Base-by-base conservation (phyloP, 2,329 filamentous ascomycete genomes). In the Blastomyces silverae region DNA sequence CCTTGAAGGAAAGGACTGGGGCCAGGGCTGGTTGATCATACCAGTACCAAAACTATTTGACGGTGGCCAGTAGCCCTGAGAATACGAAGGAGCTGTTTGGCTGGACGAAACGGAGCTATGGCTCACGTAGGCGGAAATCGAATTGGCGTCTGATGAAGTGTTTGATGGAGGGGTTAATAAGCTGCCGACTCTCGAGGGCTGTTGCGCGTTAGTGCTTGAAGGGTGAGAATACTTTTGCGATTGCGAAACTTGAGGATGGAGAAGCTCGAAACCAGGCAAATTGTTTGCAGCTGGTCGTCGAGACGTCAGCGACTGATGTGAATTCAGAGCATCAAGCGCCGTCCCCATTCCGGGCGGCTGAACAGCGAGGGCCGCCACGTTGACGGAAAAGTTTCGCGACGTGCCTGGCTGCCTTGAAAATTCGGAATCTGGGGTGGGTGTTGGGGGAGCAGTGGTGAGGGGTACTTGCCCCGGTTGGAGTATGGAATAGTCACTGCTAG, bases 241-340 rank as follows among this genome's bases (percentile, higher is more conserved):
- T 68, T 76, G 72, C 1, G 75, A 77, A 72, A 84, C 79, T 61
- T 84, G 82, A 69, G 86, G 86, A 63, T 87, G 85, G 68, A 86
- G 85, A 61, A 91, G 83, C 72, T 89, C 86, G 73, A 90, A 90
- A 69, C 79, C 83, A 65, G 88, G 88, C 67, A 92, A 82, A 70
- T 84, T 84, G 65, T 84, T 85, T 67, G 88, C 86, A 72, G 88
- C 88, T 73, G 87, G 85, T 76, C 89, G 85, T 72, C 89, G 85
- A 75, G 87, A 83, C 70, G 87, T 85, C 74, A 92, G 87, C 79
- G 88, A 89, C 73, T 83, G 81, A 71, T 84, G 82, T 71, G 82
- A 80, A 76, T 82, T 82, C 79, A 87, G 83, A 75, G 80, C 79
- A 76, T 87, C 84, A 73, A 85, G 77, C 73, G 82, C 81, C 74